Conservation (phyloP, 2,329 filamentous ascomycete genomes). For the Tetracladium maxilliforme region DNA sequence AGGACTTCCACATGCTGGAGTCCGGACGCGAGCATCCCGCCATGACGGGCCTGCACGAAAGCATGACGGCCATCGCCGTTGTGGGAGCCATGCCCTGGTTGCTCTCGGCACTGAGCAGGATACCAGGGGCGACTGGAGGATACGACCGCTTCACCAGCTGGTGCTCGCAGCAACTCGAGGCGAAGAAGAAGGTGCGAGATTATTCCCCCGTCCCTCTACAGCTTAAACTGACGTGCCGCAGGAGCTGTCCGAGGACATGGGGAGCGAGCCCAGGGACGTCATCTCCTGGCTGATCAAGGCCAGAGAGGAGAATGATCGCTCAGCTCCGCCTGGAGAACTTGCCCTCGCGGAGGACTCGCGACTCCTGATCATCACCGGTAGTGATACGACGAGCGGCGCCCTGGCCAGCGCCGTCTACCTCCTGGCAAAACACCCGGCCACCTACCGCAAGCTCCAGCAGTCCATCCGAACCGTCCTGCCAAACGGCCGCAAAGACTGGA, state of each 20-base stretch:
- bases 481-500: constrained; percentile 12
- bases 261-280: constrained; percentile 10
- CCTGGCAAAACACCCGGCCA: constrained; percentile 5
- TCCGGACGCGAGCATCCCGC: constrained; percentile 16
- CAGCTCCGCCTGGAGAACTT: constrained; percentile 13
- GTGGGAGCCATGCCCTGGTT: constrained; percentile 12
- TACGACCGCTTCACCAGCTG: constrained; percentile 19
- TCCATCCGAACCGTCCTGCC: constrained; percentile 12
- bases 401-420: constrained; percentile 23
- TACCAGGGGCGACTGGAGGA: constrained; percentile 16
- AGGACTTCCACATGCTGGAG: constrained; percentile 22
- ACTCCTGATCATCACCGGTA: constrained; percentile 20
- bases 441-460: constrained; percentile 4
- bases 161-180: constrained; percentile 15
- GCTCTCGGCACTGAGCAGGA: constrained; percentile 12
- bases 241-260: no score
- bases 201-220: neutral
- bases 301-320: constrained; percentile 7
- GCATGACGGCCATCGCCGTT: constrained; percentile 4
- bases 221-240: no score
- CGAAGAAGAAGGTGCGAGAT: constrained; percentile 12
- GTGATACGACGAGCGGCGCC: constrained; percentile 24
- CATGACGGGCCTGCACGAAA: constrained; percentile 5
- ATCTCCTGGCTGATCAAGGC: constrained; percentile 15
- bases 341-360: constrained; percentile 6